Evolutionary conservation across 192 early-diverging fungal genomes (phyloP), one percentile per base, ranked within the genome.

Genomic region (Cetraspora pellucida): DNA sequence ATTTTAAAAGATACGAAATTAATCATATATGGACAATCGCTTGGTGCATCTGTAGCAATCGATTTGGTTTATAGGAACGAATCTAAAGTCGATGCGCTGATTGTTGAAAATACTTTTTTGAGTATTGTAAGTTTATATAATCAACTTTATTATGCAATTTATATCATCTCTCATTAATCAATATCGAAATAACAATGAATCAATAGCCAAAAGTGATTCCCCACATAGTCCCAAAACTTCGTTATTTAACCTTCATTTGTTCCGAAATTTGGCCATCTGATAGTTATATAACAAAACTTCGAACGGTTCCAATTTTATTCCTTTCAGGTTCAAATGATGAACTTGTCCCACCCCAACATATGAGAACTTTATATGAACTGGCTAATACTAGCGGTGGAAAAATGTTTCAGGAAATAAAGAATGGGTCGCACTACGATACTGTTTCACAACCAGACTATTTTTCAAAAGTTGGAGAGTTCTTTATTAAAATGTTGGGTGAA

Each of bases 11-110:
- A 93, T 69, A 92, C 94, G 2, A 92, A 92, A 74, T 77, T 99
- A 60, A 85, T 99, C 54, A 86, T 94, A 0, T 98, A 93, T 82
- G 98, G 97, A 0, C 97, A 98, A 78, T 95, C 94, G 8, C 90
- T 99, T 70, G 98, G 98, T 57, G 98, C 97, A n/a, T 97, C 98
- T 8, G 98, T 97, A 21, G 95, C 96, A 19, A 93, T 97, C 72
- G 86, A 97, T 77, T 81, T 93, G 57, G 95, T 95, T 1, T 86
- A 93, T 1, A 81, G 88, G 65, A 91, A 96, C 76, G 87, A 94
- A 77, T 57, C 30, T 74, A 8, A 76, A 69, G 89, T 98, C 72
- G 84, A 88, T 14, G 97, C 91, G 37, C 73, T 97, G 10, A 90
- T 97, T 64, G 77, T 98, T 37, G 97, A 98, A 80, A 98, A 98